phyloP scores from a whole-genome alignment of 192 early-diverging fungal species.

The Backusella macrospora region DNA sequence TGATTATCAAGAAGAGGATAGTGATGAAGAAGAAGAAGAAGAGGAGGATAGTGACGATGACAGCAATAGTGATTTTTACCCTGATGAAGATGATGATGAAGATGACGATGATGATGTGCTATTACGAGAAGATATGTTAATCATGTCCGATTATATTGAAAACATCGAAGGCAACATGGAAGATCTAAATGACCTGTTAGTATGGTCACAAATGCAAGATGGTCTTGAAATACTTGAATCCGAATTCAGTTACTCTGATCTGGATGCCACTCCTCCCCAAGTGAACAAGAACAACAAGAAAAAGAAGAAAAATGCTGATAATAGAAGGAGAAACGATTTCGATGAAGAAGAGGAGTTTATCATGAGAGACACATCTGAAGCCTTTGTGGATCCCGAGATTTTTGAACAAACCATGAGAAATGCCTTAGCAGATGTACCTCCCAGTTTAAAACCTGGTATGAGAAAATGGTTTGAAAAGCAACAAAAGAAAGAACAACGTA shows the following conservation, averaged over 20 bases:
- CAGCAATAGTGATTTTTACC: not conserved
- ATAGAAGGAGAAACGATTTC: not conserved
- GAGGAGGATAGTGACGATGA: not conserved
- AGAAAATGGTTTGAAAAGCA: constrained; percentile 24
- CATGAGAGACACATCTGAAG: not conserved
- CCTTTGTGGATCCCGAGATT: constrained; percentile 12
- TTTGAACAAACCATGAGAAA: constrained; percentile 21
- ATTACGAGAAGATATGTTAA: constrained; percentile 23
- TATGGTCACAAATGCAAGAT: constrained; percentile 16
- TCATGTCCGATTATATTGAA: constrained; percentile 37
- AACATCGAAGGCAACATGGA: constrained; percentile 22
- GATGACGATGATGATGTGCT: constrained; percentile 19
- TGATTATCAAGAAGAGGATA: constrained; percentile 16
- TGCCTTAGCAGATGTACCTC: constrained; percentile 23
- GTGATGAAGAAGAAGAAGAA: not conserved
- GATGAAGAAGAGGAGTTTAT: constrained; percentile 19
- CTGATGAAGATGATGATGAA: not conserved
- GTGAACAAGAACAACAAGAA: not conserved
- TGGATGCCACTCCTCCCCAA: not conserved
- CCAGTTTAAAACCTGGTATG: constrained; percentile 29
- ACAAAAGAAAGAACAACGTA: constrained; percentile 4
- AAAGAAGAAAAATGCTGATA: not conserved
- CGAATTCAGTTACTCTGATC: not conserved
- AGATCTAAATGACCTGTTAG: constrained; percentile 17
- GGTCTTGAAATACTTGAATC: constrained; percentile 1